Percentiles rank a stretch among this genome's conserved stretches.
Evolutionary conservation across 192 early-diverging fungal genomes (phyloP).

Genomic region (Podila horticola): DNA sequence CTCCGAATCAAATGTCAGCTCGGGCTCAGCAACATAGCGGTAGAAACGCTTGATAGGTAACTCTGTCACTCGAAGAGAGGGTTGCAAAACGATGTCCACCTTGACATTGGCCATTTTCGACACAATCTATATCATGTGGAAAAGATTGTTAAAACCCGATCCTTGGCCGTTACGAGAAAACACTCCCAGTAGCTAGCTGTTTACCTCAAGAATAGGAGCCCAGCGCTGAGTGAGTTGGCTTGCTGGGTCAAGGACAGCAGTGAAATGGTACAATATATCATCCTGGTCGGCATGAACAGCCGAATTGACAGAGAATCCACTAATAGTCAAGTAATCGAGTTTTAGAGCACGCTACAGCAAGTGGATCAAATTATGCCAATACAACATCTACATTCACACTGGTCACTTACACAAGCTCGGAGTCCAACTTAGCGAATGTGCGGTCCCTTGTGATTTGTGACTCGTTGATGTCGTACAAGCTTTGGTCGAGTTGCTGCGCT

Average conservation of each 20-base stretch:
- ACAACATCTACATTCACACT: not conserved
- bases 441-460: constrained; percentile 29
- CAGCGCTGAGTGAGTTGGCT: constrained; percentile 84
- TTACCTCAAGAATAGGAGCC: constrained; percentile 73
- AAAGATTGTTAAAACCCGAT: not conserved
- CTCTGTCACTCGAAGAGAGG: constrained; percentile 61
- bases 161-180: not conserved
- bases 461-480: constrained; percentile 42
- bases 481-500: constrained; percentile 22
- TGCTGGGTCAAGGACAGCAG: constrained; percentile 80
- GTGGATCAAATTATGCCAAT: not conserved
- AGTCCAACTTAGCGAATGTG: constrained; percentile 13
- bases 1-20: constrained; percentile 70
- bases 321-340: not conserved
- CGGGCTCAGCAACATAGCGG: constrained; percentile 78
- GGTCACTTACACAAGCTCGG: constrained; percentile 21
- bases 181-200: not conserved
- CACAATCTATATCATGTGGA: constrained; percentile 52
- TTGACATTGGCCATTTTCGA: constrained; percentile 69
- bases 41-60: constrained; percentile 91
- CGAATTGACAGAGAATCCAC: constrained; percentile 32
- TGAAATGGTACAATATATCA: constrained; percentile 52
- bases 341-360: not conserved
- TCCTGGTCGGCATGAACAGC: constrained; percentile 25
- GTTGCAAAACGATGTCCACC: constrained; percentile 78